phyloP scores from a whole-genome alignment of 495 filamentous ascomycete species.

The Tuber brumale region DNA sequence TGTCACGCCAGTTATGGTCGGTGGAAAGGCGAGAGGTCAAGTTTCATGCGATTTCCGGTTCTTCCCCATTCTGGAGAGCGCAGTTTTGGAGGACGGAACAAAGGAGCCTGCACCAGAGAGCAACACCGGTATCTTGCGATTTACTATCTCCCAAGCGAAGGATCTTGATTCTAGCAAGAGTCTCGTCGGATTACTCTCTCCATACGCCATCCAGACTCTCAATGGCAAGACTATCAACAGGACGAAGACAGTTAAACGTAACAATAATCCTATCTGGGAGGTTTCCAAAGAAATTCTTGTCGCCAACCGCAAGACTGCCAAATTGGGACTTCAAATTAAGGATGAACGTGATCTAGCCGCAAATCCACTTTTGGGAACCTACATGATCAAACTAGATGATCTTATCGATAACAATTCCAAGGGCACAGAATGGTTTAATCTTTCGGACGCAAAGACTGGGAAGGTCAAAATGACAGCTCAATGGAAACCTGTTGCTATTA shows the following conservation, averaged over 20 bases:
- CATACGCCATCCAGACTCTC: constrained; percentile 77
- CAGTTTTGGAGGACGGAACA: constrained; percentile 66
- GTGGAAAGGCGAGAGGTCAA: constrained; percentile 74
- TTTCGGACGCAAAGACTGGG: constrained; percentile 72
- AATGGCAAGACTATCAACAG: constrained; percentile 82
- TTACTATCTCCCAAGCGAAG: constrained; percentile 91
- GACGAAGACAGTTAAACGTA: constrained; percentile 85
- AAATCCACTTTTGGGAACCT: constrained; percentile 82
- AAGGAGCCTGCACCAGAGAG: constrained; percentile 73
- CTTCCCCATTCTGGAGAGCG: constrained; percentile 81
- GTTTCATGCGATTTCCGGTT: constrained; percentile 79
- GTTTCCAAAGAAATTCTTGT: constrained; percentile 87
- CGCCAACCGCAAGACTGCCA: constrained; percentile 82
- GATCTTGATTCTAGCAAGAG: constrained; percentile 88
- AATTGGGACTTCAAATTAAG: constrained; percentile 84
- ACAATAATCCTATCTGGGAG: constrained; percentile 91
- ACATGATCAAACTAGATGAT: constrained; percentile 90
- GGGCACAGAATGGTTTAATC: constrained; percentile 92
- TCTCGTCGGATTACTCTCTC: constrained; percentile 78
- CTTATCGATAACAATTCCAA: constrained; percentile 86
- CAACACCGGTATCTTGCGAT: constrained; percentile 85
- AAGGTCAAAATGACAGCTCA: constrained; percentile 80
- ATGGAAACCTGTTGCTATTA: constrained; percentile 89
- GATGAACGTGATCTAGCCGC: constrained; percentile 78
- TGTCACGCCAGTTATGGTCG: constrained; percentile 72